phyloP scores from a whole-genome alignment of 495 filamentous ascomycete species.

The Aspergillus ellipticus region DNA sequence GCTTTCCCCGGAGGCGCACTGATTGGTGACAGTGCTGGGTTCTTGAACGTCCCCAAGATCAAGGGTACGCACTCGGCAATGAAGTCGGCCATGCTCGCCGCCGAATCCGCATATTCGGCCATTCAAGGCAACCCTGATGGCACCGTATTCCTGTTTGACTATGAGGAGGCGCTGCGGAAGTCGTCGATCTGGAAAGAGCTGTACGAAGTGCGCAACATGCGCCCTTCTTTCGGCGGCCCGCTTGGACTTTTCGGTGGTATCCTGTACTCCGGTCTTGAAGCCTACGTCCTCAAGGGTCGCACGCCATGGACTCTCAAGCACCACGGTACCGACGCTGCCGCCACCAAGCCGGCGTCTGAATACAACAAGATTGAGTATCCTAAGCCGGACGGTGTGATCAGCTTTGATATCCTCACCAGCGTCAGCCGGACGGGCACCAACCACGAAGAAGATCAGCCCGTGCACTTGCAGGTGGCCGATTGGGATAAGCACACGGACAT shows the following conservation, averaged over 20 bases:
- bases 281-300: slow-evolving; percentile 78
- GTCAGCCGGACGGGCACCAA: slow-evolving; percentile 95
- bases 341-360: slow-evolving; percentile 76
- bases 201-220: slow-evolving; percentile 94
- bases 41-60: slow-evolving; percentile 97
- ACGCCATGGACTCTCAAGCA: slow-evolving; percentile 94
- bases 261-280: slow-evolving; percentile 89
- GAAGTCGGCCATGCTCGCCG: slow-evolving; percentile 95
- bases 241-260: slow-evolving; percentile 86
- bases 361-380: slow-evolving; percentile 90
- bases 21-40: slow-evolving; percentile 94
- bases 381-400: slow-evolving; percentile 91
- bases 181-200: slow-evolving; percentile 92
- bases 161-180: slow-evolving; percentile 84
- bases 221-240: slow-evolving; percentile 84
- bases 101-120: slow-evolving; percentile 80
- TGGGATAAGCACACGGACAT: slow-evolving; percentile 84
- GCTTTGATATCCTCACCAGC: slow-evolving; percentile 92
- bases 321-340: slow-evolving; percentile 55
- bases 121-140: slow-evolving; percentile 56
- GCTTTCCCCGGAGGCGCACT: slow-evolving; percentile 94
- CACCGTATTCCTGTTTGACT: slow-evolving; percentile 88
- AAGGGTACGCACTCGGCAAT: slow-evolving; percentile 98
- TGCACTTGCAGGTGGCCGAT: slow-evolving; percentile 89
- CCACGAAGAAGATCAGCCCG: slow-evolving; percentile 97